These are phyloP conservation scores for Mycena citricolor DNA, from an alignment of 1,284 basidiomycete genomes.

Conservation along the genomic window DNA sequence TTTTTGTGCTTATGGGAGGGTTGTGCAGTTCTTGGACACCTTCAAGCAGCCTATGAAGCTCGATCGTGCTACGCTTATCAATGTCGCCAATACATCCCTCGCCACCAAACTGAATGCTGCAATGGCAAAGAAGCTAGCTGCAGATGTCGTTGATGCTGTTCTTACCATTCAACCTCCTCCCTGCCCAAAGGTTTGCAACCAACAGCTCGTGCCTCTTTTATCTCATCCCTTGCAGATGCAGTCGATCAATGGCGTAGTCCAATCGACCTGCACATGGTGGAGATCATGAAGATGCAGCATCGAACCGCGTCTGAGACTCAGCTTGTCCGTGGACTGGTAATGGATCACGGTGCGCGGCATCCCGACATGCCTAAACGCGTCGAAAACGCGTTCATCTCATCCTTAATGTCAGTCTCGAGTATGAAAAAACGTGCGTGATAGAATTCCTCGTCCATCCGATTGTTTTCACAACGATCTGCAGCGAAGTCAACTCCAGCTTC, in stretches of 20 bases:
- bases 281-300: conserved; percentile 99
- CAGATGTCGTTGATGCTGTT: conserved; percentile 95
- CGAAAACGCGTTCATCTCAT: conserved; percentile 97
- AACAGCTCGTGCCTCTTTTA: conserved; percentile 20
- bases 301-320: conserved; percentile 98
- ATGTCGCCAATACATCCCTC: conserved; percentile 92
- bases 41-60: conserved; percentile 79
- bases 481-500: conserved; percentile 99
- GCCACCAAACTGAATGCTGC: conserved; percentile 88
- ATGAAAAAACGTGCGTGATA: conserved; percentile 99
- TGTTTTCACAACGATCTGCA: conserved; percentile 36
- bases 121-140: conserved; percentile 87
- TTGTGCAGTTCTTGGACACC: conserved; percentile 81
- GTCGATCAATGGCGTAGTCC: conserved; percentile 77
- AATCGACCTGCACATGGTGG: conserved; percentile 99
- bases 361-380: conserved; percentile 99
- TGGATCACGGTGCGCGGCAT: conserved; percentile 95
- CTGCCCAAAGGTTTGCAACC: conserved; percentile 52
- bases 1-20: conserved; percentile 12
- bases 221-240: conserved; percentile 42
- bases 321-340: conserved; percentile 90
- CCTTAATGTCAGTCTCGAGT: conserved; percentile 97
- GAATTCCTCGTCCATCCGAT: conserved; percentile 1
- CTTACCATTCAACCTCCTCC: conserved; percentile 81
- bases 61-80: conserved; percentile 89